These are phyloP conservation scores for Flueggea neowawraea DNA, from an alignment of 441 rosid genomes.

Conservation along the genomic window DNA sequence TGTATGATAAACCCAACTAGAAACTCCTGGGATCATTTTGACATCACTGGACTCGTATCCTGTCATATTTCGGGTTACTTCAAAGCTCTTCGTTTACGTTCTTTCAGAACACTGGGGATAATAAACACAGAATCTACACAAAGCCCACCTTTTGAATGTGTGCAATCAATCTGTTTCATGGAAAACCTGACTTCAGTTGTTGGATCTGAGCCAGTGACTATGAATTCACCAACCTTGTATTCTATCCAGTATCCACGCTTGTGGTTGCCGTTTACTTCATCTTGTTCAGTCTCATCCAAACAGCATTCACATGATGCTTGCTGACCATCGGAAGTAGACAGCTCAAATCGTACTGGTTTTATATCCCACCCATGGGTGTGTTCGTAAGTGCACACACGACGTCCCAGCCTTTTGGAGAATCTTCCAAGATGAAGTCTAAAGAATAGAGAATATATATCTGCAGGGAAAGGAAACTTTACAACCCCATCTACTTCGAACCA, in stretches of 20 bases:
- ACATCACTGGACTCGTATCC: too few species aligned
- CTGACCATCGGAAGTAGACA: conserved; percentile 74
- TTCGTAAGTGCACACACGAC: conserved; percentile 66
- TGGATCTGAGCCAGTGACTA: conserved; percentile 50
- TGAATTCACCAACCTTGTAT: conserved; percentile 73
- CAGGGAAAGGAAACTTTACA: conserved; percentile 58
- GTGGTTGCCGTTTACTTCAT: conserved; percentile 45
- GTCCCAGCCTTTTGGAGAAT: conserved; percentile 65
- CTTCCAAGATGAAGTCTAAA: conserved; percentile 82
- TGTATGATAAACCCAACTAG: conserved; percentile 21
- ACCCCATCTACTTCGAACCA: conserved; percentile 92
- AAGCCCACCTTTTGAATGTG: conserved; percentile 86
- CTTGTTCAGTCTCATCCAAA: conserved; percentile 48
- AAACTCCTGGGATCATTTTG: conserved; percentile 19
- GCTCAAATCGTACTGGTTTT: conserved; percentile 65
- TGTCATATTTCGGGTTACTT: conserved; percentile 20
- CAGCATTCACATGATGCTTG: conserved; percentile 54
- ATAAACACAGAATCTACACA: conserved; percentile 86
- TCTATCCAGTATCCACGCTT: conserved; percentile 87
- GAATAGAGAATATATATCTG: conserved; percentile 56
- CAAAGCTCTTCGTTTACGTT: conserved; percentile 35
- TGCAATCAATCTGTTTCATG: conserved; percentile 88
- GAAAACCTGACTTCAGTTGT: conserved; percentile 61
- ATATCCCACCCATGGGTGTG: conserved; percentile 87
- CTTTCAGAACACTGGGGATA: conserved; percentile 59